Evolutionary conservation across 176 grass and related monocot genomes (phyloP), one percentile per base, ranked within the genome.

Genomic region (Ensete glaucum): DNA sequence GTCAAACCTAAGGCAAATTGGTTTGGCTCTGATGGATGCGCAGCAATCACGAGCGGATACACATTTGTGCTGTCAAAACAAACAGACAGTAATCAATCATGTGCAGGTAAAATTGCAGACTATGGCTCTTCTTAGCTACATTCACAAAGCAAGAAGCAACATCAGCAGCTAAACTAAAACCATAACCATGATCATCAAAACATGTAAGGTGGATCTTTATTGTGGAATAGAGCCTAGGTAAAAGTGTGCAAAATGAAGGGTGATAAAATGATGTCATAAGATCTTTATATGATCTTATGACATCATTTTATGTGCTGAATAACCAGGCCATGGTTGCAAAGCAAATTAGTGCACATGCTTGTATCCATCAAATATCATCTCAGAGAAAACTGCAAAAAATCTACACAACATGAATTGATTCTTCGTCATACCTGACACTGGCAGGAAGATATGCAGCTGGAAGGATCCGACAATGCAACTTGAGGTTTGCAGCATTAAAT

Each of bases 1-100:
- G 86, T 89, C 78, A 98, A 76, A 5, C 94, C 94, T 25, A 98
- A 72, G 71, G 94, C 94, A 60, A 98, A 93, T 69, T 98, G 94
- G 56, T 88, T 98, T 71, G 90, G 85, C 72, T 98, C 94, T 1
- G 82, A 82, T 67, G 94, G 94, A 84, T 98, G 90, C 54, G 94
- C 94, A 50, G 94, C 90, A 60, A 98, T 84, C 77, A 98, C 94
- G 19, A 93, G 82, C 64, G 94, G 94, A 89, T 98, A 82, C 53
- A 89, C 90, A 80, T 49, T 91, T 62, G 87, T 73, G 74, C 94
- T 98, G 77, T 19, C 76, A 79, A 74, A 53, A 20, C 80, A 78
- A 83, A 21, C 58, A 68, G 53, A 73, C 22, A 11, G 15, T 51
- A 56, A 27, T 27, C 24, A 25, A 24, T 21, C 17, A 3, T 50